Base-by-base conservation (phyloP, 83 land plant species). In the Thuja plicata region DNA sequence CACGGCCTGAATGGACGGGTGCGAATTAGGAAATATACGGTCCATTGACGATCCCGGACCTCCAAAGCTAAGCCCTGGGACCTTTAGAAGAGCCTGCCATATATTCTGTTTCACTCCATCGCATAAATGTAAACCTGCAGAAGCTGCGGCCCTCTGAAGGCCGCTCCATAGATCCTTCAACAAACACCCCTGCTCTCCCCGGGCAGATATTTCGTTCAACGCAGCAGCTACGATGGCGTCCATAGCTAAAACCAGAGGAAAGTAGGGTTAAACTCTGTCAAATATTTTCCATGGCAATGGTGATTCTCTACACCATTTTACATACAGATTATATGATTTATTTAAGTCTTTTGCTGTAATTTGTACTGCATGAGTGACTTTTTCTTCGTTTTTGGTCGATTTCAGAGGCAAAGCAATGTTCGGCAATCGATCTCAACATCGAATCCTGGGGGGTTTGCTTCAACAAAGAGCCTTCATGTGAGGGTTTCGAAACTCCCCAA, bases 91-190 rank as follows among this genome's bases (percentile, higher is more conserved):
- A 45, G 89, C 90, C 27, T 88, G 48, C 95, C 95, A 96, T 40
- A 97, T 10, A 19, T 91, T 86, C 62, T 76, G 87, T 87, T 94
- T 95, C 85, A 94, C 91, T 73, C 87, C 90, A 48, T 81, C 88
- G 87, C 89, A 91, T 87, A 91, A 91, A 80, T 91, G 88, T 60
- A 95, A 88, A 82, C 94, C 94, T 66, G 88, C 38, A 41, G 93
- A 74, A n/a, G 92, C 87, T 66, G 90, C 86, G n/a, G 95, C 52
- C 5, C 66, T 87, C 66, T 86, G 87, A 77, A 97, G 91, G 21
- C 78, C 85, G 4, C 88, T 73, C 95, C 96, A 97, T 41, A 97
- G 94, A 79, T 93, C 86, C 13, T 88, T 19, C 89, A 97, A 60
- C 48, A 93, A 40, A 66, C 94, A 46, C 21, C 99, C 99, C 87